These are phyloP conservation scores for Fusarium sp. DNA, from an alignment of 2,329 filamentous ascomycete genomes.

Conservation along the genomic window DNA sequence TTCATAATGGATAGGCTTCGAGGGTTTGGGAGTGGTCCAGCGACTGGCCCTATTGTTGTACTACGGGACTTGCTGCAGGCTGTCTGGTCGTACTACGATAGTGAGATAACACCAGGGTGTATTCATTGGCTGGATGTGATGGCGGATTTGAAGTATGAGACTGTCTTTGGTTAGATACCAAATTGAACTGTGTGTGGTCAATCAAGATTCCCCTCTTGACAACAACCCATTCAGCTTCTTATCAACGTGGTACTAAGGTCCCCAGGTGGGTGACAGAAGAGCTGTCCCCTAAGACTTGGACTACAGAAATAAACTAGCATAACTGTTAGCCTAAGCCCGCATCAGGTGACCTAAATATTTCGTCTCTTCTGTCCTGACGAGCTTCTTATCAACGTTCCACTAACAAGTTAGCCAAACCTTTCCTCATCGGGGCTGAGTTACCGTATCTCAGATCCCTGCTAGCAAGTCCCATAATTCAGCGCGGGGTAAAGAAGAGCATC, in stretches of 20 bases:
- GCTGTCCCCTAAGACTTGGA: accelerated
- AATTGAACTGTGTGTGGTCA: not conserved
- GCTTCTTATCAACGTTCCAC: not conserved
- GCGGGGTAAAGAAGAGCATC: conserved; percentile 10
- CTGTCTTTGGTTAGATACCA: conserved; percentile 27
- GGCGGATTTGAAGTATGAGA: conserved; percentile 31
- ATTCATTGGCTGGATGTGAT: conserved; percentile 32
- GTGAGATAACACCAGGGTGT: conserved; percentile 21
- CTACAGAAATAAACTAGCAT: not conserved
- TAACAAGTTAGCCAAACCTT: conserved; percentile 6
- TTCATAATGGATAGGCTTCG: conserved; percentile 25
- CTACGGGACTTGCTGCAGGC: conserved; percentile 25
- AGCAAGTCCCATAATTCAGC: conserved; percentile 1
- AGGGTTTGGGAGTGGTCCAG: conserved; percentile 3
- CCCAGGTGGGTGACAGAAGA: not conserved
- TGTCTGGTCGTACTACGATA: conserved; percentile 32
- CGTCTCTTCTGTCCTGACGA: not conserved
- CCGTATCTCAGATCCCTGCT: conserved; percentile 5
- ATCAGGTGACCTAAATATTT: not conserved
- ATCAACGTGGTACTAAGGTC: not conserved
- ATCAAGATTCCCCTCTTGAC: conserved; percentile 11
- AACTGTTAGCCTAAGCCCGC: too few relatives aligned
- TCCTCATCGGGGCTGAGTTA: conserved; percentile 34
- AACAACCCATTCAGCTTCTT: not conserved
- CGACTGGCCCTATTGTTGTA: conserved; percentile 23